Base-by-base conservation (phyloP, 306 rosid genomes). In the Echinosophora koreensis region DNA sequence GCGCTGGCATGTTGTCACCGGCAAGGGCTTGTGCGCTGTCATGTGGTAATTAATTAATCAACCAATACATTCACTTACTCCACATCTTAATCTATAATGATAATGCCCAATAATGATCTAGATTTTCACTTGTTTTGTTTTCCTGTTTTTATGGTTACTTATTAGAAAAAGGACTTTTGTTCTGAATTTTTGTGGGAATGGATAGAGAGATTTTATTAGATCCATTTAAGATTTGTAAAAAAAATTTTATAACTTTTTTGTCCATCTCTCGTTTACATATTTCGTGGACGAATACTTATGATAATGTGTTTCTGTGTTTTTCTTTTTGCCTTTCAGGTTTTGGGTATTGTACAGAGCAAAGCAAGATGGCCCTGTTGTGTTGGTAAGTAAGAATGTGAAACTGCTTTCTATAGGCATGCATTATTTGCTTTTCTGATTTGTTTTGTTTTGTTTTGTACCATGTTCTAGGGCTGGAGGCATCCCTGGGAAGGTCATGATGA, bases 401-500 rank as follows among this genome's bases (percentile, higher is more conserved):
- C 11, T 41, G 7, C 2, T 9, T 41, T 41, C 3, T 41, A 39
- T 9, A 1, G 9, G 46, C 46, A 41, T 41, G 2, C 12, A 41
- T 41, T 41, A 41, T 10, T 41, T 41, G 46, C 46, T 41, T 41
- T 7, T 8, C 12, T 41, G 10, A 41, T 41, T 41, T 41, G 46
- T 41, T 41, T 41, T 39, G 44, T 39, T 39, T 28, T 30, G 32
- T 30, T 41, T 41, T 41, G 2, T 41, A 41, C 8, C 8, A 41
- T 11, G 10, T 41, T 55, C 9, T 81, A 94, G 98, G 98, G 98
- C 10, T 94, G 93, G 98, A 88, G 98, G 75, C 98, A 94, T 82
- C 98, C 98, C 22, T 94, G 98, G 98, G 98, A 94, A 18, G 97
- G 93, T 78, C 97, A 94, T 55, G 95, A 60, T 80, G 97, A 90